Evolutionary conservation across 371 early-diverging fungal species (phyloP).

Genomic region (Mucor lusitanicus): DNA sequence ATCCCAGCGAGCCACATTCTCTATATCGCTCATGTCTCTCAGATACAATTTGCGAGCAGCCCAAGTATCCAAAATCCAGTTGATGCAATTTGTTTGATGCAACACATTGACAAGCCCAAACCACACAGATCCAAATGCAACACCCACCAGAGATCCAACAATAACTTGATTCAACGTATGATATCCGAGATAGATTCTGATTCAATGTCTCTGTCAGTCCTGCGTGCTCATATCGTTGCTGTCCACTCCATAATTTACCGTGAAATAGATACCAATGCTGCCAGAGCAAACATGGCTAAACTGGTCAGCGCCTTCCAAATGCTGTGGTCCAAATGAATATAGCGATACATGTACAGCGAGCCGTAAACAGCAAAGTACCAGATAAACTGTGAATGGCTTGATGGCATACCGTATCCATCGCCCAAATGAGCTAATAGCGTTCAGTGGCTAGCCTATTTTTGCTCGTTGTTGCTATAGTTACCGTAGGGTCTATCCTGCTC

Average conservation of each 20-base stretch:
- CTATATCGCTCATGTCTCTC: slow-evolving; percentile 58
- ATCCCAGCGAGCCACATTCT: slow-evolving; percentile 60
- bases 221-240: too few species aligned
- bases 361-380: slow-evolving; percentile 77
- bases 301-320: slow-evolving; percentile 47
- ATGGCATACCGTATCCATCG: slow-evolving; percentile 94
- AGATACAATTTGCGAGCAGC: slow-evolving; percentile 54
- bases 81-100: slow-evolving; percentile 40
- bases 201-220: neutral
- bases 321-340: slow-evolving; percentile 34
- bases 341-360: slow-evolving; percentile 58
- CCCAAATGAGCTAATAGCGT: slow-evolving; percentile 65
- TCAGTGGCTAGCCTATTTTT: neutral
- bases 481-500: slow-evolving; percentile 77
- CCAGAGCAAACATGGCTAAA: slow-evolving; percentile 35
- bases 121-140: slow-evolving; percentile 65
- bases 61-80: slow-evolving; percentile 40
- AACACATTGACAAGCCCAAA: slow-evolving; percentile 42
- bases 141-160: slow-evolving; percentile 69
- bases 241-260: slow-evolving; percentile 40
- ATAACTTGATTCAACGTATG: slow-evolving; percentile 80
- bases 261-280: slow-evolving; percentile 55
- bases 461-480: slow-evolving; percentile 26
- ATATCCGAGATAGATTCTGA: slow-evolving; percentile 81
- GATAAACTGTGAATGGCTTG: slow-evolving; percentile 92